Conservation (phyloP, 768 basidiomycete species). For the Phlegmacium glaucopus region DNA sequence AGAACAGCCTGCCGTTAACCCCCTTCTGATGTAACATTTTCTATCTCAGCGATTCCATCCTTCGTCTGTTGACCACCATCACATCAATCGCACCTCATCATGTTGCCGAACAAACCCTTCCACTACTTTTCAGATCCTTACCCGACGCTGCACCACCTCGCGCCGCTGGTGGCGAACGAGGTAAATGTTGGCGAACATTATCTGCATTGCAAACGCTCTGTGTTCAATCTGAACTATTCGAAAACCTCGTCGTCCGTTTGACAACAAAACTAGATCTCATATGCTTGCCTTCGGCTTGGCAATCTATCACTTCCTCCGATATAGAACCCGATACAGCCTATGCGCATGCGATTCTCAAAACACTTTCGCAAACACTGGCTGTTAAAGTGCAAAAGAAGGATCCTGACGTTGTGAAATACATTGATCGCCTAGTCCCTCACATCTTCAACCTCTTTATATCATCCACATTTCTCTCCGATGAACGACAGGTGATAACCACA, state of each 20-base stretch:
- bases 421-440: slow-evolving; percentile 69
- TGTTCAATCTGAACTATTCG: slow-evolving; percentile 74
- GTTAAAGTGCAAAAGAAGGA: slow-evolving; percentile 48
- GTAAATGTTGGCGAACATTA: slow-evolving; percentile 65
- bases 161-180: slow-evolving; percentile 52
- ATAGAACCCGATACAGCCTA: slow-evolving; percentile 75
- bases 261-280: slow-evolving; percentile 72
- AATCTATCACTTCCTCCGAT: slow-evolving; percentile 7
- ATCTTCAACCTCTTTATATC: slow-evolving; percentile 62
- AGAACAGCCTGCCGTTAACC: slow-evolving; percentile 1
- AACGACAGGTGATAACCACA: slow-evolving; percentile 28
- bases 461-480: slow-evolving; percentile 31
- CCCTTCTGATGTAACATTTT: not conserved
- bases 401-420: slow-evolving; percentile 75
- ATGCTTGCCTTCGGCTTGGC: slow-evolving; percentile 35
- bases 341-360: slow-evolving; percentile 75
- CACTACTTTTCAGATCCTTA: slow-evolving; percentile 71
- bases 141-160: slow-evolving; percentile 63
- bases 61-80: slow-evolving; percentile 63
- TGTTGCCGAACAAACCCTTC: slow-evolving; percentile 73
- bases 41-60: slow-evolving; percentile 46
- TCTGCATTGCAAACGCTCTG: slow-evolving; percentile 71
- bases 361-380: slow-evolving; percentile 59
- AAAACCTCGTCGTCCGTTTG: slow-evolving; percentile 74
- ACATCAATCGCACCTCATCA: slow-evolving; percentile 57